Percentiles rank a stretch among this genome's conserved stretches.
phyloP scores from a whole-genome alignment of 2,329 filamentous ascomycete genomes.

The Alternaria sp. region DNA sequence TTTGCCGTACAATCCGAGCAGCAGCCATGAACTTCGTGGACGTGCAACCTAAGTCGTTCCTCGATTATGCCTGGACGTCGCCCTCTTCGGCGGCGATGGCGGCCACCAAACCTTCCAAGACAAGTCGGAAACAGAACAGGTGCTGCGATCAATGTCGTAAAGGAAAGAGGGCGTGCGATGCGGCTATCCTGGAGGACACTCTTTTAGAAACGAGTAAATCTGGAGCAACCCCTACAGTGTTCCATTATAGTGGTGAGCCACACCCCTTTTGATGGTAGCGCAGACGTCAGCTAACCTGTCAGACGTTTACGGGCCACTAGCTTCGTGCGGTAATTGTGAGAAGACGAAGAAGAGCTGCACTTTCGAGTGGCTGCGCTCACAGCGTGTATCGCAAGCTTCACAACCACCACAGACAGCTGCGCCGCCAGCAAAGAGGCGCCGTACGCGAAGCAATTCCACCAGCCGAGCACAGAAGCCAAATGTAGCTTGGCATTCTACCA shows the following conservation, averaged over 20 bases:
- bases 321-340: constrained; percentile 55
- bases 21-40: constrained; percentile 49
- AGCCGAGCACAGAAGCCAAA: constrained; percentile 9
- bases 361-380: constrained; percentile 55
- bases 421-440: constrained; percentile 43
- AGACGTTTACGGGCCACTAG: constrained; percentile 48
- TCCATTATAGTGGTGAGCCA: constrained; percentile 49
- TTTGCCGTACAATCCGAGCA: constrained; percentile 36
- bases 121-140: constrained; percentile 53
- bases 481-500: not conserved
- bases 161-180: constrained; percentile 58
- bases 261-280: not conserved
- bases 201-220: constrained; percentile 38
- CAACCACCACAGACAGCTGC: constrained; percentile 27
- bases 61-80: constrained; percentile 50
- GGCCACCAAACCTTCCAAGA: constrained; percentile 41
- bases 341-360: constrained; percentile 57
- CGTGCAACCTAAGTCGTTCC: constrained; percentile 47
- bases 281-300: constrained; percentile 27
- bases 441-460: constrained; percentile 31
- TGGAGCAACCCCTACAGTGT: constrained; percentile 36
- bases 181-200: constrained; percentile 48
- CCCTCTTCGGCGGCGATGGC: constrained; percentile 35
- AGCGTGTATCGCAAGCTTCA: constrained; percentile 42
- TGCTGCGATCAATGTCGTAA: constrained; percentile 59